Evolutionary conservation across 805 yeast species (phyloP).

Genomic region (Debaryomyces tyrocola): DNA sequence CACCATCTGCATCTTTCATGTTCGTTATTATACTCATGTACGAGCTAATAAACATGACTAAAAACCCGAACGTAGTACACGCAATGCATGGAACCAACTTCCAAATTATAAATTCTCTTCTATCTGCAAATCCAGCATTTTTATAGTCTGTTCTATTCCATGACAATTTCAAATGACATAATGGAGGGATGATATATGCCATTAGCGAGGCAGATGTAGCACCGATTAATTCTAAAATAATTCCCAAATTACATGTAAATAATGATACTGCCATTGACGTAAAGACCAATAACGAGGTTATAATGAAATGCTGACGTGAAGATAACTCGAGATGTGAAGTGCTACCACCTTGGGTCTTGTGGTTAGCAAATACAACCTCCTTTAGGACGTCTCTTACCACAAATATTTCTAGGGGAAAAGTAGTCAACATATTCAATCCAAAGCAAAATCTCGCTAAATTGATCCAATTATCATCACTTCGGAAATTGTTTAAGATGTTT

Average conservation of each 20-base stretch:
- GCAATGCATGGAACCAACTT: constrained; percentile 58
- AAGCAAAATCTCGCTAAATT: constrained; percentile 89
- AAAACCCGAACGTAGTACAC: constrained; percentile 69
- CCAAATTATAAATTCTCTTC: constrained; percentile 23
- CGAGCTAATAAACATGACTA: constrained; percentile 80
- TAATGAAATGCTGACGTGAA: constrained; percentile 52
- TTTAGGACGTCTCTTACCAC: constrained; percentile 86
- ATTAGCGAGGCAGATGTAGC: constrained; percentile 89
- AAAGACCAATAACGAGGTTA: constrained; percentile 66
- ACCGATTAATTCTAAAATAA: constrained; percentile 85
- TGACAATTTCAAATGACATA: constrained; percentile 72
- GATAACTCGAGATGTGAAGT: constrained; percentile 43
- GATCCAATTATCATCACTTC: constrained; percentile 67
- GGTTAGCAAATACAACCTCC: constrained; percentile 49
- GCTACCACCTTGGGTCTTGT: constrained; percentile 16
- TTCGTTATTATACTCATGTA: constrained; percentile 62
- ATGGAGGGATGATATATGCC: constrained; percentile 91
- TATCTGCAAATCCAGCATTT: constrained; percentile 17
- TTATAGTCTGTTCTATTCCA: constrained; percentile 37
- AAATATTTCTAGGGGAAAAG: constrained; percentile 86
- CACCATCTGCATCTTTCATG: constrained; percentile 35
- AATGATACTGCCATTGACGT: constrained; percentile 75
- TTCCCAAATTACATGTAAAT: constrained; percentile 84
- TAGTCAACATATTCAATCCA: constrained; percentile 89
- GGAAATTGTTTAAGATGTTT: constrained; percentile 84